Evolutionary conservation across 495 filamentous ascomycete species (phyloP), one percentile per base, ranked within the genome.

Genomic region (Penicillium tannophilum): DNA sequence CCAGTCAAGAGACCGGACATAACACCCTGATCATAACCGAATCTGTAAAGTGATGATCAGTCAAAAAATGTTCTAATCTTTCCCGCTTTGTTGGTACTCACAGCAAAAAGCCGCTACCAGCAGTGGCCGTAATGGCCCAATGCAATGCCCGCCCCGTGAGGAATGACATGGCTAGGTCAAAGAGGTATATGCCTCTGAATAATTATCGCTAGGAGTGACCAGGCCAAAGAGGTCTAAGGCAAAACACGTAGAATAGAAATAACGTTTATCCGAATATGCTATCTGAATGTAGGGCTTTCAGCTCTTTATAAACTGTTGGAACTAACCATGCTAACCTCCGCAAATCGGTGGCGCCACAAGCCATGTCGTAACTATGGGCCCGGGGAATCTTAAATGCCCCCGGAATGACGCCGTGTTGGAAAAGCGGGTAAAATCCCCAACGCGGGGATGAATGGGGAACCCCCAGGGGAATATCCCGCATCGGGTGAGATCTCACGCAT

Each of bases 11-110:
- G 62, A 54, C 76, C 72, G 7, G 71, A 72, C 71, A 77, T 77
- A 9, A 78, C 76, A 62, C 74, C 74, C 61, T 78, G 76, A 36
- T 78, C 76, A 61, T 79, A 79, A 11, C 76, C 76, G 54, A 79
- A 79, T 6, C 69, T 72, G 19, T 7, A 6, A 49, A 16, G 24
- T 31, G 7, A 8, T 30, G 46, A 8, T 49, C 33, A 49, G 24
- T 31, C 4, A 55, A n/a, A n/a, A n/a, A n/a, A n/a, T n/a, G n/a
- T n/a, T n/a, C n/a, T n/a, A n/a, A n/a, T n/a, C n/a, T n/a, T n/a
- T n/a, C n/a, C n/a, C 19, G 45, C 16, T 33, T 8, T 4, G 11
- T 31, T 10, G 28, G 9, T 11, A 66, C 65, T 63, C 58, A 71
- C 57, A 77, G 72, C 49, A 78, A 57, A 56, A 78, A 78, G 24